A percentile compares a stretch with the other conserved stretches of the same genome.
phyloP scores from a whole-genome alignment of 495 filamentous ascomycete species.

The Talaromyces trachyspermus region DNA sequence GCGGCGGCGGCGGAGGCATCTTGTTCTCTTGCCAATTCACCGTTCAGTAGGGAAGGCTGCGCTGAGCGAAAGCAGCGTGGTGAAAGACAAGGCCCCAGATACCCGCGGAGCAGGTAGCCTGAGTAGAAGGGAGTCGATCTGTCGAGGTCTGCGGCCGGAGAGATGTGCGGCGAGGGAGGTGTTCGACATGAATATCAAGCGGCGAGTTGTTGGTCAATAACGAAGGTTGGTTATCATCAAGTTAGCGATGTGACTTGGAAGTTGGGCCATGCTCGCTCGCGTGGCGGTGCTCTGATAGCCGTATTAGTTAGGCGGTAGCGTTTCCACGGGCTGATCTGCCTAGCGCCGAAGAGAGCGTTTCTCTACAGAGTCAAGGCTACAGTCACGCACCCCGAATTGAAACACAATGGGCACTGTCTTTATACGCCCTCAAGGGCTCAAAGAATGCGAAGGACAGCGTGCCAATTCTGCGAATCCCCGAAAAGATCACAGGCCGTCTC shows the following conservation, averaged over 20 bases:
- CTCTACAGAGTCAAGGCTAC: neutral
- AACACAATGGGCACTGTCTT: slow-evolving; percentile 29
- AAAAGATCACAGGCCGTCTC: neutral
- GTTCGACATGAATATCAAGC: neutral
- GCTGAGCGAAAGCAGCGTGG: slow-evolving; percentile 10
- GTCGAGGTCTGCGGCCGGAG: neutral
- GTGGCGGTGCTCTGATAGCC: slow-evolving; percentile 7
- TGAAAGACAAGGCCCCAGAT: slow-evolving; percentile 6
- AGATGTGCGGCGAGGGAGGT: neutral
- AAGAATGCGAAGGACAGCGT: slow-evolving; percentile 21
- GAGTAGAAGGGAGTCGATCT: slow-evolving; percentile 10
- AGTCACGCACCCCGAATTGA: neutral
- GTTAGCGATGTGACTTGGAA: slow-evolving; percentile 1
- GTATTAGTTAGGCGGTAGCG: slow-evolving; percentile 1
- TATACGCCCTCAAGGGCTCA: slow-evolving; percentile 20
- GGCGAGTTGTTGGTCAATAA: neutral
- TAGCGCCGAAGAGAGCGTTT: neutral
- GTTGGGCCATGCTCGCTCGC: slow-evolving; percentile 2
- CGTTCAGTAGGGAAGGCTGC: neutral
- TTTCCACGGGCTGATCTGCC: slow-evolving; percentile 1
- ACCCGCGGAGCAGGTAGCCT: slow-evolving; percentile 6
- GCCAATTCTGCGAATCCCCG: slow-evolving; percentile 34
- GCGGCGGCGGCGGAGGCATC: slow-evolving; percentile 63
- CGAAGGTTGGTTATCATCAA: neutral
- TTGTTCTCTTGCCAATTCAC: slow-evolving; percentile 8